These are phyloP conservation scores for Larix kaempferi DNA, from an alignment of 75 land plant species.

Conservation along the genomic window DNA sequence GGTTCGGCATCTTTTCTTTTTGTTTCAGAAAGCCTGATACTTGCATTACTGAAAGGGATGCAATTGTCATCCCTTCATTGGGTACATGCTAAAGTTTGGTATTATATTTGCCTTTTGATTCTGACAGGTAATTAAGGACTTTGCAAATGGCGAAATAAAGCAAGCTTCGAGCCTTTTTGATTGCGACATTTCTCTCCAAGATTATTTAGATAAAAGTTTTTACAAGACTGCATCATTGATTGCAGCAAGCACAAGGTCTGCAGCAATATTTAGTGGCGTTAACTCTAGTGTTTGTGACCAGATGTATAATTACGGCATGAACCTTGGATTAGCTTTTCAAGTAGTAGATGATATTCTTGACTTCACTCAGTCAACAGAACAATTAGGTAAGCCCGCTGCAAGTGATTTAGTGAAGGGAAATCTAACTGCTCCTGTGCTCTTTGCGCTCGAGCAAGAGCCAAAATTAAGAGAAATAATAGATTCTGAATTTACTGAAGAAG, in stretches of 20 bases:
- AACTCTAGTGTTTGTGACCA: constrained; percentile 38
- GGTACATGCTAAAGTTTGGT: no score
- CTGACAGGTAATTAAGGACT: constrained; percentile 93
- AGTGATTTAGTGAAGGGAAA: constrained; percentile 93
- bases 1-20: background rate
- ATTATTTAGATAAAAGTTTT: constrained; percentile 89
- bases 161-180: constrained; percentile 95
- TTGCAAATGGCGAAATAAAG: constrained; percentile 98
- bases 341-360: constrained; percentile 96
- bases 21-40: no score
- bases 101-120: background rate
- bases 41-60: no score
- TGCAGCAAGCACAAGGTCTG: constrained; percentile 91
- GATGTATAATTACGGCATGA: constrained; percentile 88
- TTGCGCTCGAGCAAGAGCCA: constrained; percentile 78
- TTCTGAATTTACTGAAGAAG: constrained; percentile 88
- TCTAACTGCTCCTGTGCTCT: constrained; percentile 96
- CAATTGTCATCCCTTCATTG: no score
- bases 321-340: constrained; percentile 95
- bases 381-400: constrained; percentile 96
- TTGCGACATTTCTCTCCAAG: constrained; percentile 77
- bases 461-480: constrained; percentile 82
- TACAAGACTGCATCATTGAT: constrained; percentile 96
- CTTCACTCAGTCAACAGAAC: constrained; percentile 93
- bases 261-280: constrained; percentile 91